Conservation (phyloP, 768 basidiomycete species). For the Psilocybe cyanescens region DNA sequence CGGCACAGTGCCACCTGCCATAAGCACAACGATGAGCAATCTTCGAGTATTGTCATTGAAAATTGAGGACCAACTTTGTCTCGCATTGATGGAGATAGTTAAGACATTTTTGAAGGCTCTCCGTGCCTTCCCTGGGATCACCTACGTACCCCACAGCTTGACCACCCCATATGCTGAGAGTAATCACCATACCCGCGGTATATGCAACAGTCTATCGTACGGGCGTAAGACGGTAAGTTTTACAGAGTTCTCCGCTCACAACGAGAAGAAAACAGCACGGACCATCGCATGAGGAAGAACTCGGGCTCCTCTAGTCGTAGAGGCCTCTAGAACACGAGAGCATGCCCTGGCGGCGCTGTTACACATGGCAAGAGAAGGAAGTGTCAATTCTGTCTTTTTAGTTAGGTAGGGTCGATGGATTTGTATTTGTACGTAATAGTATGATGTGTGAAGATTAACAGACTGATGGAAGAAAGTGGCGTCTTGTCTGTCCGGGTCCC, state of each 20-base stretch:
- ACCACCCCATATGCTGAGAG: conserved; percentile 60
- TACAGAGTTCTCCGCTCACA: no score
- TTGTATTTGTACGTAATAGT: conserved; percentile 61
- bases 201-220: conserved; percentile 35
- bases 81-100: conserved; percentile 45
- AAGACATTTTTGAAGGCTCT: conserved; percentile 57
- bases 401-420: conserved; percentile 73
- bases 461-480: conserved; percentile 52
- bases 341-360: conserved; percentile 75
- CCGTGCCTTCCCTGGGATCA: conserved; percentile 47
- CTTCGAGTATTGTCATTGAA: background rate
- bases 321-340: conserved; percentile 65
- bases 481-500: conserved; percentile 27
- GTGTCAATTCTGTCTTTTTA: conserved; percentile 42
- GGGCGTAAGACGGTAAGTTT: background rate
- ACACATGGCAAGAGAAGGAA: conserved; percentile 69
- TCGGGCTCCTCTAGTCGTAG: conserved; percentile 35
- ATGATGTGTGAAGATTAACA: conserved; percentile 44
- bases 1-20: background rate
- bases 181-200: conserved; percentile 49
- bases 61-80: conserved; percentile 27
- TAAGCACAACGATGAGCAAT: background rate
- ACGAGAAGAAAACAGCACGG: no score
- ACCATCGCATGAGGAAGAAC: conserved; percentile 37
- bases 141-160: conserved; percentile 37